Evolutionary conservation across 2,329 filamentous ascomycete genomes (phyloP), one percentile per base, ranked within the genome.

Genomic region (Botryosphaeria dothidea): DNA sequence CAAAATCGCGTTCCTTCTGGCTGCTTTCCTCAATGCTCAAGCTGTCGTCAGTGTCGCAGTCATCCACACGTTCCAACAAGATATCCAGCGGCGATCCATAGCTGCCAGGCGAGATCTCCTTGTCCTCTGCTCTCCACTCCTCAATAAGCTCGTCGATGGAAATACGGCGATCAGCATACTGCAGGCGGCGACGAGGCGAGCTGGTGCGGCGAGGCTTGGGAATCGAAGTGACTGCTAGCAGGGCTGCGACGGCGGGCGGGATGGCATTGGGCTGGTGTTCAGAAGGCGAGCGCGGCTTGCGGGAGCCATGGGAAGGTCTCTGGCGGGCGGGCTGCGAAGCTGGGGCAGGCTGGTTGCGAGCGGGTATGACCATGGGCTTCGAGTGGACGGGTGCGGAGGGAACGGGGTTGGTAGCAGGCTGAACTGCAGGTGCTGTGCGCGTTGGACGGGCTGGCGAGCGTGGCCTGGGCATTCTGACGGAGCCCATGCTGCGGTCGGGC

Each of bases 211-310:
- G 73, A 66, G 83, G 83, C 21, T 82, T 81, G 3, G 86, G 86
- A 56, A 89, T 88, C 2, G 84, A 77, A 1, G 86, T 89, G 51
- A 86, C 82, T 64, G 86, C 84, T 36, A 89, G 76, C 64, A 89
- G 76, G 9, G 84, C 85, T 27, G 84, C 85, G 58, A 88, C 81
- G 23, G 85, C 81, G n/a, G 82, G 80, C 17, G 84, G 83, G 4
- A 87, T 71, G 9, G 80, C 80, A 69, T 76, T 80, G 66, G 74
- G 76, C 68, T 76, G 76, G 72, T 82, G 80, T 67, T 67, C 73
- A 60, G 66, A 73, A 43, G 67, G 65, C 38, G 67, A 69, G 46
- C 71, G 76, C 11, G 29, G 25, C 38, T 38, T 48, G 51, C 36
- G 41, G n/a, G 43, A 36, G 62, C 34, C 5, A 27, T 52, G 46